A percentile compares a stretch with the other conserved stretches of the same genome.
phyloP scores from a whole-genome alignment of 1,284 basidiomycete genomes.

The Ceratobasidium sp. region DNA sequence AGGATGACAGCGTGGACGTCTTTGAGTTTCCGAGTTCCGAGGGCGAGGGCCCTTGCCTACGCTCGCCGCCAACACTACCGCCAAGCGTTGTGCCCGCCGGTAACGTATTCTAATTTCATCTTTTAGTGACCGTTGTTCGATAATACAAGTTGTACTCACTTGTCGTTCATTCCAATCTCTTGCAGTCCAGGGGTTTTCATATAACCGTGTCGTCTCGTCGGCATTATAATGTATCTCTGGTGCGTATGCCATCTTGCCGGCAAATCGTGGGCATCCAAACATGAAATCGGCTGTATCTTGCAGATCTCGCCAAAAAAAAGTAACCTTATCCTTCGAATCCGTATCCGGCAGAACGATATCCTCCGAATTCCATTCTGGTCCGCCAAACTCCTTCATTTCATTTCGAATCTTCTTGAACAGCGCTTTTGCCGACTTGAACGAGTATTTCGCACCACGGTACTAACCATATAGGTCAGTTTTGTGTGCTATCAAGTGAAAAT shows the following conservation, averaged over 20 bases:
- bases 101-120: conserved; percentile 9
- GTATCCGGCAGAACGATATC: neutral
- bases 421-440: conserved; percentile 1
- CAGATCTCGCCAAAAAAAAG: neutral
- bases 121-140: neutral
- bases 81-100: conserved; percentile 16
- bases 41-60: no score
- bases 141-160: neutral
- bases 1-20: no score
- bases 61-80: no score
- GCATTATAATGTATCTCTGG: conserved; percentile 1
- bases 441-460: conserved; percentile 7
- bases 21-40: no score
- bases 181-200: neutral
- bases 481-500: neutral
- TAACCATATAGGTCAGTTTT: neutral
- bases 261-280: conserved; percentile 18
- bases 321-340: neutral
- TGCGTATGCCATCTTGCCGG: conserved; percentile 3
- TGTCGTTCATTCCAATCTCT: conserved; percentile 1
- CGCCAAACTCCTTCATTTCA: conserved; percentile 1
- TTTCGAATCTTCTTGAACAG: conserved; percentile 15
- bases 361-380: conserved; percentile 7
- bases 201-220: neutral
- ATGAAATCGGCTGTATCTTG: neutral